phyloP scores from a whole-genome alignment of 768 basidiomycete species.

The Lactarius psammicola region DNA sequence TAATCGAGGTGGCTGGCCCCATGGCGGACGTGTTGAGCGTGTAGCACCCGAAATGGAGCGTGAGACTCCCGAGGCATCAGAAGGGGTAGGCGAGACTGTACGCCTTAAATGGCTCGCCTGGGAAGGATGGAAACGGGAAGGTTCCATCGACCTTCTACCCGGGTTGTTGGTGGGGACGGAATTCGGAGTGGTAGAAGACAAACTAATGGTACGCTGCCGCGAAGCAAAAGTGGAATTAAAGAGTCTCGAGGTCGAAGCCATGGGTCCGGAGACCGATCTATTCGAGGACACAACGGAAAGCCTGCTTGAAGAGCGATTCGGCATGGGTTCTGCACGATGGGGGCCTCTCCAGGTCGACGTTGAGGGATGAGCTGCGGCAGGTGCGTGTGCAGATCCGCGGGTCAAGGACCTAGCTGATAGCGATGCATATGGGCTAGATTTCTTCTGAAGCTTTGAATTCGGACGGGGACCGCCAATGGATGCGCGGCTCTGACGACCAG shows the following conservation, averaged over 20 bases:
- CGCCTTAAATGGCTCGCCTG: constrained; percentile 44
- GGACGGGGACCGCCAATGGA: constrained; percentile 38
- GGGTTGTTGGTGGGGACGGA: constrained; percentile 38
- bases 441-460: constrained; percentile 31
- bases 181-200: constrained; percentile 46
- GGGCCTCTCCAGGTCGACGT: constrained; percentile 50
- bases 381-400: constrained; percentile 35
- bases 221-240: constrained; percentile 74
- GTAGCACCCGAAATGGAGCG: constrained; percentile 50
- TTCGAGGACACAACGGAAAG: constrained; percentile 52
- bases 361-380: constrained; percentile 47
- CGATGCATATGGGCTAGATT: constrained; percentile 40
- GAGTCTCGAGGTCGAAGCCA: constrained; percentile 43
- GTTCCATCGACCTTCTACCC: constrained; percentile 36
- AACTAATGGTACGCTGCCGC: constrained; percentile 76
- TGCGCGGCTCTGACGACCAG: constrained; percentile 55
- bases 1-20: constrained; percentile 66
- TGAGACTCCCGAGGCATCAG: constrained; percentile 54
- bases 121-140: constrained; percentile 36
- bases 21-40: constrained; percentile 51
- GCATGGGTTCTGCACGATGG: constrained; percentile 36
- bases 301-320: constrained; percentile 56
- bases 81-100: constrained; percentile 58
- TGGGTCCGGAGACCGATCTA: constrained; percentile 72
- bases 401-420: constrained; percentile 40